Evolutionary conservation across 2,329 filamentous ascomycete genomes (phyloP), one percentile per base, ranked within the genome.

Genomic region (Didymella exigua): DNA sequence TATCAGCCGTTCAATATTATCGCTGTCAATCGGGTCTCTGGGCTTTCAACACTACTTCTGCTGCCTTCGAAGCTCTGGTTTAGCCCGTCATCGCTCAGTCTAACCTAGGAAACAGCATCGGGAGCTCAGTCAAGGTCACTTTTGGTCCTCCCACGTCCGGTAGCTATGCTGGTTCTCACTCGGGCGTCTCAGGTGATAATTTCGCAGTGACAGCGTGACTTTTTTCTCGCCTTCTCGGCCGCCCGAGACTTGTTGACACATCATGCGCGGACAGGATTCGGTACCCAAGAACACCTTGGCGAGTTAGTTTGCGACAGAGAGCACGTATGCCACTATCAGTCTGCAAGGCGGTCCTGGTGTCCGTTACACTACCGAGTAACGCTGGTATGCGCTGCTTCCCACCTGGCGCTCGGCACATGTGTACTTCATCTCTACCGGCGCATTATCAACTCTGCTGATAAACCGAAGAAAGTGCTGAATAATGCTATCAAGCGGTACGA

Each of bases 361-460:
- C 2, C 58, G 60, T 23, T 55, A 68, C 21, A 59, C 49, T 0
- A 45, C 63, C 2, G 36, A 48, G 2, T n/a, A 46, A 8, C 56
- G 29, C 24, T 69, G 53, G 53, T 71, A 70, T 24, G 65, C 71
- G 7, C 58, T 75, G 18, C 57, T 66, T 26, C 69, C 70, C 0
- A 69, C 69, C 0, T 78, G 76, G 75, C 65, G 69, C 18, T 58
- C 54, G 2, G 65, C 72, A 4, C 76, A 76, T 19, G 47, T 70
- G 2, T 72, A 74, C 31, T 52, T 68, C 13, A 67, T 72, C 43
- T 52, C 65, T 2, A 68, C 59, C 4, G 68, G 71, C 0, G 69
- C 61, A 11, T 55, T 38, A 4, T 50, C 3, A 18, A 44, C 41
- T 18, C 46, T 34, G 49, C 49, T 13, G 47, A 34, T 2, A 47